Percentiles rank a stretch among this genome's conserved stretches.
phyloP scores from a whole-genome alignment of 2,329 filamentous ascomycete genomes.

The Microcera coccophila region DNA sequence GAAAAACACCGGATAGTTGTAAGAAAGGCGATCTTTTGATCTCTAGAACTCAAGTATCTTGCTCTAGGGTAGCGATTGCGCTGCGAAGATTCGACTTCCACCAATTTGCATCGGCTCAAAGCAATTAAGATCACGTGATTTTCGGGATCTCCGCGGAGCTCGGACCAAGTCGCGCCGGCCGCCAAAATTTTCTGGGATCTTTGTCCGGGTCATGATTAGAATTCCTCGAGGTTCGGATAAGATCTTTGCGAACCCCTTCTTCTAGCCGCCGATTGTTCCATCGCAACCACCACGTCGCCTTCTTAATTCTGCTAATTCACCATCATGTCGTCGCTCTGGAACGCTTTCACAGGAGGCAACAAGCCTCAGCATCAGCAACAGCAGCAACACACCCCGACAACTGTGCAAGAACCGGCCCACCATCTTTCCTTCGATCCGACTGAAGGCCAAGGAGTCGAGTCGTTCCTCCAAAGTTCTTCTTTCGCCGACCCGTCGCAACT shows the following conservation, averaged over 20 bases:
- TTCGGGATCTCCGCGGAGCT: slow-evolving; percentile 16
- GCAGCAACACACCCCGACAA: slow-evolving; percentile 30
- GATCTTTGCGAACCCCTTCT: slow-evolving; percentile 24
- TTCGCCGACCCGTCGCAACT: slow-evolving; percentile 84
- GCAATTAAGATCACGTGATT: slow-evolving; percentile 10
- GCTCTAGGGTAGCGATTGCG: background rate
- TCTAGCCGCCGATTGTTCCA: slow-evolving; percentile 16
- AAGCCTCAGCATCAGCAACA: slow-evolving; percentile 42
- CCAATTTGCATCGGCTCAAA: slow-evolving; percentile 5
- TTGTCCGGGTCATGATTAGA: slow-evolving; percentile 18
- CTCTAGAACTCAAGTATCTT: too few relatives aligned
- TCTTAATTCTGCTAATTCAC: slow-evolving; percentile 8
- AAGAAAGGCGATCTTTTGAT: too few relatives aligned
- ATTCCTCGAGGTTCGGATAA: slow-evolving; percentile 24
- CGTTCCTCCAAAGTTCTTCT: slow-evolving; percentile 73
- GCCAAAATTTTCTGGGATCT: slow-evolving; percentile 29
- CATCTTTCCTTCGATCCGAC: slow-evolving; percentile 65
- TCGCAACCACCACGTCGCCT: slow-evolving; percentile 13
- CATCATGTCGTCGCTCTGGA: slow-evolving; percentile 58
- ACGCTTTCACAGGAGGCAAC: slow-evolving; percentile 58
- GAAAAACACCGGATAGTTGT: too few relatives aligned
- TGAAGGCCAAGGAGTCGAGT: slow-evolving; percentile 74
- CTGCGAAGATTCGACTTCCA: background rate
- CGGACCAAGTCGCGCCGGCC: slow-evolving; percentile 24
- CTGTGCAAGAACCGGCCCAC: slow-evolving; percentile 48